Evolutionary conservation across 2,329 filamentous ascomycete genomes (phyloP).

Genomic region (Pseudogymnoascus sp.): DNA sequence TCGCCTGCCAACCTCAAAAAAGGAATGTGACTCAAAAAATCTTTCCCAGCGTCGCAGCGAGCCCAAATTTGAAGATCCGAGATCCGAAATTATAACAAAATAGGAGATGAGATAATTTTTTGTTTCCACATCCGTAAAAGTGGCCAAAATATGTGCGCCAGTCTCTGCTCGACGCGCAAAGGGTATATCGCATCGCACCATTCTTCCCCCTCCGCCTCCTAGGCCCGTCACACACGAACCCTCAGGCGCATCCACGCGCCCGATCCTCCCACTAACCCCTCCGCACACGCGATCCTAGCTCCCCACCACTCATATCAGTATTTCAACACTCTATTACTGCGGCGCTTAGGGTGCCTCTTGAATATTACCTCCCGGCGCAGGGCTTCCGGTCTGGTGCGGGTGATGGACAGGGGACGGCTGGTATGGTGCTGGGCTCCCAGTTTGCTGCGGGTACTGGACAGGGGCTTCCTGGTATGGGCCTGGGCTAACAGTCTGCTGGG

Average conservation of each 20-base stretch:
- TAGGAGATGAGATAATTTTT: not conserved
- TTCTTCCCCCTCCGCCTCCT: not conserved
- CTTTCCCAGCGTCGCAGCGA: not conserved
- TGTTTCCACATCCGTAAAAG: not conserved
- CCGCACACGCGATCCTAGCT: not conserved
- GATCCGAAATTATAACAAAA: not conserved
- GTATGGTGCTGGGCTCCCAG: not conserved
- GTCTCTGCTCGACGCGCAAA: not conserved
- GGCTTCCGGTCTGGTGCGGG: not conserved
- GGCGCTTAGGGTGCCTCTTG: not conserved
- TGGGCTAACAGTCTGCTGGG: not conserved
- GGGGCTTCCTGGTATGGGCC: not conserved
- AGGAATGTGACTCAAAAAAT: not conserved
- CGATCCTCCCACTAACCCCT: not conserved
- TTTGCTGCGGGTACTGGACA: not conserved
- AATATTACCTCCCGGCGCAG: not conserved
- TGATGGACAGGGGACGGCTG: not conserved
- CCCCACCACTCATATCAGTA: not conserved
- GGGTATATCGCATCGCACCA: constrained; percentile 1
- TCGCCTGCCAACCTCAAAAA: not conserved
- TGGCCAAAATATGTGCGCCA: not conserved
- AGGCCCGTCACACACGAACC: not conserved
- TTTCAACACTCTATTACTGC: not conserved
- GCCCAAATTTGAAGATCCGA: not conserved
- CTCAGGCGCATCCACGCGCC: not conserved